Conservation (phyloP, 73 alveolate genomes). For the Uronychia binucleata region DNA sequence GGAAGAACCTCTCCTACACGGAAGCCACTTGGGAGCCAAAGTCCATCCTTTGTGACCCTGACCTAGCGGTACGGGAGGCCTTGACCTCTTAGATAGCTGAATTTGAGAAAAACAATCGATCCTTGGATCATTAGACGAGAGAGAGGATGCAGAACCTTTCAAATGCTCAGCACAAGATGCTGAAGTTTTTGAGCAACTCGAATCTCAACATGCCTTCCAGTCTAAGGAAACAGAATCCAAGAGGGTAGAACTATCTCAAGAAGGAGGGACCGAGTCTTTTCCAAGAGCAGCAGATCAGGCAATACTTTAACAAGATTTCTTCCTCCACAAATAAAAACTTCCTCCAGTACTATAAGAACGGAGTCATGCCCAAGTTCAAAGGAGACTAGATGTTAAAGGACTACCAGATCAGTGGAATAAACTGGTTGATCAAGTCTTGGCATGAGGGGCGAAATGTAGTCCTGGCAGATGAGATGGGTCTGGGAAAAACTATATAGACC, state of each 20-base stretch:
- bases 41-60: slow-evolving; percentile 44
- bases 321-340: background rate
- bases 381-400: slow-evolving; percentile 67
- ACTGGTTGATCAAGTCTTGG: slow-evolving; percentile 93
- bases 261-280: background rate
- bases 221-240: slow-evolving; percentile 13
- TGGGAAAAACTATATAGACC: slow-evolving; percentile 96
- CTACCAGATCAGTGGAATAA: slow-evolving; percentile 88
- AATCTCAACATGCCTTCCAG: background rate
- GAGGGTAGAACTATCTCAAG: slow-evolving; percentile 1
- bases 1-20: slow-evolving; percentile 78
- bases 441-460: slow-evolving; percentile 76
- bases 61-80: background rate
- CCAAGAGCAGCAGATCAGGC: background rate
- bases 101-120: slow-evolving; percentile 62
- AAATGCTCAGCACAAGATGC: slow-evolving; percentile 18
- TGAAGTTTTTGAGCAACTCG: background rate
- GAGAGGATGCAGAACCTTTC: slow-evolving; percentile 15
- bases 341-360: slow-evolving; percentile 25
- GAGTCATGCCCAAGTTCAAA: slow-evolving; percentile 27
- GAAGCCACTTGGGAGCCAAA: slow-evolving; percentile 87
- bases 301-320: background rate
- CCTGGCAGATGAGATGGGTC: slow-evolving; percentile 97
- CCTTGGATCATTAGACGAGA: slow-evolving; percentile 61
- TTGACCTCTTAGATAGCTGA: slow-evolving; percentile 44